Evolutionary conservation across 345 rosid species (phyloP).

Genomic region (Corchorus capsularis): DNA sequence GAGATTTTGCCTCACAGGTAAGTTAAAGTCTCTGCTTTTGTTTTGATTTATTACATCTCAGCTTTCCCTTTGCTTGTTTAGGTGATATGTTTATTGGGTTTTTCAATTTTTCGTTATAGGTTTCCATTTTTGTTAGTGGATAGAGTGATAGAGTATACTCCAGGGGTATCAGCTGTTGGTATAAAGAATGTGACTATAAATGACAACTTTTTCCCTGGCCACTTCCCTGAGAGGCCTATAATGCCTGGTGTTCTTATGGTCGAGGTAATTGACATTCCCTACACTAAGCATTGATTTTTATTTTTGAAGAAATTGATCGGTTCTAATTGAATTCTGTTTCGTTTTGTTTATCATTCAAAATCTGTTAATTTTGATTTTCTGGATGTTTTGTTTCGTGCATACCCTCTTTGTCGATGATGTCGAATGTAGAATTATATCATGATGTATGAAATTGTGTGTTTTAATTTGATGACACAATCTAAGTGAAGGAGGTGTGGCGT

Average conservation of each 20-base stretch:
- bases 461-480: background rate
- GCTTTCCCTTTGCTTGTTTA: background rate
- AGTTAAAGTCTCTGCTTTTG: background rate
- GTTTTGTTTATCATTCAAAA: background rate
- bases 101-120: constrained; percentile 38
- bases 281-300: background rate
- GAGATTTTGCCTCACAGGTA: constrained; percentile 93
- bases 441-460: background rate
- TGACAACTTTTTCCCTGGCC: constrained; percentile 99
- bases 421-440: background rate
- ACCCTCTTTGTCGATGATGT: background rate
- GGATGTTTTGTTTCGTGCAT: background rate
- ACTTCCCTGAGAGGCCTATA: constrained; percentile 97
- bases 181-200: constrained; percentile 97
- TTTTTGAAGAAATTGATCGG: background rate
- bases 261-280: constrained; percentile 56
- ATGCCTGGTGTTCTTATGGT: constrained; percentile 99
- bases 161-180: constrained; percentile 94
- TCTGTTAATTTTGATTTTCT: background rate
- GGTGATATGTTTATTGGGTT: background rate
- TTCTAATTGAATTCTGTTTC: background rate
- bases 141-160: constrained; percentile 92
- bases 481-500: background rate
- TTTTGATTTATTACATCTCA: background rate
- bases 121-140: constrained; percentile 98